Evolutionary conservation across 495 filamentous ascomycete species (phyloP).

Genomic region (Neurospora sp.): DNA sequence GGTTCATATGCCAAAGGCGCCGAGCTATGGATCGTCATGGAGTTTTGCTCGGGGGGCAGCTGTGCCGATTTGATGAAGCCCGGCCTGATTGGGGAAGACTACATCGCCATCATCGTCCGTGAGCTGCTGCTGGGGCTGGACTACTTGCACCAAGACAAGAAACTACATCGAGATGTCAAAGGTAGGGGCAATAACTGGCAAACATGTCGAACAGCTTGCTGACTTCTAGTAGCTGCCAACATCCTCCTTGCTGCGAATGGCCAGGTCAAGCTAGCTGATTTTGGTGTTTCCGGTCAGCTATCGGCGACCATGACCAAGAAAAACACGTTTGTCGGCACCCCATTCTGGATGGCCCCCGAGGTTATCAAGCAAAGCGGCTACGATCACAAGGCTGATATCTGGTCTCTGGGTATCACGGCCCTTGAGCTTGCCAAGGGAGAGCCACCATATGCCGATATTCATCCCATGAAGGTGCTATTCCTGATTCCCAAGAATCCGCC

Average conservation of each 20-base stretch:
- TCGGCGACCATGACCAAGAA: constrained; percentile 99
- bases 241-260: constrained; percentile 78
- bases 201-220: background rate
- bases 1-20: constrained; percentile 92
- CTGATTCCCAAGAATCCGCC: constrained; percentile 92
- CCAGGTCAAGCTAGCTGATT: constrained; percentile 95
- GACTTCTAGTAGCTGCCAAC: constrained; percentile 59
- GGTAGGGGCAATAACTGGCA: constrained; percentile 37
- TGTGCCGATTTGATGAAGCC: constrained; percentile 88
- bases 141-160: constrained; percentile 90
- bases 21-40: constrained; percentile 96
- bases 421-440: constrained; percentile 89
- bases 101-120: constrained; percentile 86
- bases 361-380: constrained; percentile 98
- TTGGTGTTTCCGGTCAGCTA: constrained; percentile 94
- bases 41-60: constrained; percentile 88
- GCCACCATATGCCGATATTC: constrained; percentile 91
- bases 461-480: constrained; percentile 98
- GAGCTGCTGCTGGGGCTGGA: constrained; percentile 85
- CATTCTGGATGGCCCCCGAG: constrained; percentile 99
- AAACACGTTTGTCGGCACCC: constrained; percentile 96
- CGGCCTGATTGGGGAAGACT: constrained; percentile 81
- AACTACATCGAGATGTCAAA: constrained; percentile 96
- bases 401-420: constrained; percentile 97
- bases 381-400: constrained; percentile 97